Evolutionary conservation across 768 basidiomycete genomes (phyloP).

Genomic region (Clavaria fumosa): DNA sequence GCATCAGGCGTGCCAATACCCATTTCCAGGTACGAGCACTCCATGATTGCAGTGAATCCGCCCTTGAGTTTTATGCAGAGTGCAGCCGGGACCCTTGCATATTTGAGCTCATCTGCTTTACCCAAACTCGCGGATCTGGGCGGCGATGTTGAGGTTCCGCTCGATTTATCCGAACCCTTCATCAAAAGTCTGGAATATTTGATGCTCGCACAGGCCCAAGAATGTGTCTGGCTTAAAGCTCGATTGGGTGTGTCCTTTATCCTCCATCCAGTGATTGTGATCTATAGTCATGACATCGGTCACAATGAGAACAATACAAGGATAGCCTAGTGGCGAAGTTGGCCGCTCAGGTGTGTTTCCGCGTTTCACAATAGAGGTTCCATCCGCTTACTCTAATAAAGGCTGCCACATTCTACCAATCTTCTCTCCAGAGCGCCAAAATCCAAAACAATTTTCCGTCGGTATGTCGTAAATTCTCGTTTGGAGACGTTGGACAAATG

Average conservation of each 20-base stretch:
- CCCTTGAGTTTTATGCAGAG: conserved; percentile 21
- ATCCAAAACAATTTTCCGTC: conserved; percentile 36
- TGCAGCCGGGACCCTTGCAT: conserved; percentile 60
- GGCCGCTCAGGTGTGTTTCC: too few relatives aligned
- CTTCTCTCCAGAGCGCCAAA: too few relatives aligned
- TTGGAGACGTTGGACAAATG: neutral
- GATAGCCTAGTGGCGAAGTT: too few relatives aligned
- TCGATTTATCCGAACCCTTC: conserved; percentile 53
- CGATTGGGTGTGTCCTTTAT: conserved; percentile 75
- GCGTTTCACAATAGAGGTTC: too few relatives aligned
- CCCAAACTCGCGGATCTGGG: conserved; percentile 34
- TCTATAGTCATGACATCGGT: too few relatives aligned
- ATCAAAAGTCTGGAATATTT: conserved; percentile 52
- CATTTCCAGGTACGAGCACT: conserved; percentile 40
- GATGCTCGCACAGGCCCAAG: conserved; percentile 90
- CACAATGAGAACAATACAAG: too few relatives aligned
- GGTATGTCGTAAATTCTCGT: conserved; percentile 25
- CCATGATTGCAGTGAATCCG: conserved; percentile 3
- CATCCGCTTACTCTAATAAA: too few relatives aligned
- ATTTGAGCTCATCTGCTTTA: conserved; percentile 36
- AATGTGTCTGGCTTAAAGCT: conserved; percentile 92
- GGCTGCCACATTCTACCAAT: conserved; percentile 51
- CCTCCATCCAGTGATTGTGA: too few relatives aligned
- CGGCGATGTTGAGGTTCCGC: conserved; percentile 37
- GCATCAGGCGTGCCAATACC: conserved; percentile 64